phyloP scores from a whole-genome alignment of 768 basidiomycete species.

The Epithele typhae region DNA sequence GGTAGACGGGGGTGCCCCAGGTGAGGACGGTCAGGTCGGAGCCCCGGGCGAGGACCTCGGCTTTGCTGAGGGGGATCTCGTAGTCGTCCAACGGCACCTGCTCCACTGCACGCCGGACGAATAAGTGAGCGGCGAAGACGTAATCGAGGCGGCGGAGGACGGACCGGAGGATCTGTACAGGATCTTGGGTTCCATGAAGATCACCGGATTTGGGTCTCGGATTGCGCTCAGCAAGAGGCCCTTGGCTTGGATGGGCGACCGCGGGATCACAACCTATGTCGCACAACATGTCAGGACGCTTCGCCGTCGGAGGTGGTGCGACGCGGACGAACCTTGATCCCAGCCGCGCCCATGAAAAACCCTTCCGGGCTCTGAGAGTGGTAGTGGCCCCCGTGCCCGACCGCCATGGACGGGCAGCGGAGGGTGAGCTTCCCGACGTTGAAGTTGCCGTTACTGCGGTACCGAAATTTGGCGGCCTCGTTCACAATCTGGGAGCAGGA shows the following conservation, averaged over 20 bases:
- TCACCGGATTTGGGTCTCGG: constrained; percentile 88
- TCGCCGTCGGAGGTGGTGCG: not conserved
- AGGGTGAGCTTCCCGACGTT: constrained; percentile 82
- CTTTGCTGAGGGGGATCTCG: constrained; percentile 74
- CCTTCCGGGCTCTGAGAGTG: constrained; percentile 96
- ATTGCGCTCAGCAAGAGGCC: constrained; percentile 83
- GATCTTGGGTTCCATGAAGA: constrained; percentile 95
- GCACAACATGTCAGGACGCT: not conserved
- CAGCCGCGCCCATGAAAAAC: constrained; percentile 88
- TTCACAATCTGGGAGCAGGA: constrained; percentile 86
- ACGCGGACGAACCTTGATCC: constrained; percentile 61
- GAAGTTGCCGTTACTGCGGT: constrained; percentile 81
- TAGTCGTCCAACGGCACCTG: constrained; percentile 91
- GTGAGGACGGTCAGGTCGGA: constrained; percentile 85
- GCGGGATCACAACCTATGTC: constrained; percentile 74
- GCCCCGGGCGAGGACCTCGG: constrained; percentile 71
- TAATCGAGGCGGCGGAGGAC: not conserved
- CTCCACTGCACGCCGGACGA: constrained; percentile 50
- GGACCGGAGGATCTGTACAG: constrained; percentile 85
- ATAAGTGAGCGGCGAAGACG: not conserved
- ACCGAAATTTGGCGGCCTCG: constrained; percentile 91
- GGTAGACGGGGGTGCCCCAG: constrained; percentile 93
- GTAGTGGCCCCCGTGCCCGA: constrained; percentile 88
- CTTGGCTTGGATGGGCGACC: constrained; percentile 95
- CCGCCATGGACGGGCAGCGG: constrained; percentile 85